phyloP scores from a whole-genome alignment of 129 eudicot species.

The Flaveria robusta region DNA sequence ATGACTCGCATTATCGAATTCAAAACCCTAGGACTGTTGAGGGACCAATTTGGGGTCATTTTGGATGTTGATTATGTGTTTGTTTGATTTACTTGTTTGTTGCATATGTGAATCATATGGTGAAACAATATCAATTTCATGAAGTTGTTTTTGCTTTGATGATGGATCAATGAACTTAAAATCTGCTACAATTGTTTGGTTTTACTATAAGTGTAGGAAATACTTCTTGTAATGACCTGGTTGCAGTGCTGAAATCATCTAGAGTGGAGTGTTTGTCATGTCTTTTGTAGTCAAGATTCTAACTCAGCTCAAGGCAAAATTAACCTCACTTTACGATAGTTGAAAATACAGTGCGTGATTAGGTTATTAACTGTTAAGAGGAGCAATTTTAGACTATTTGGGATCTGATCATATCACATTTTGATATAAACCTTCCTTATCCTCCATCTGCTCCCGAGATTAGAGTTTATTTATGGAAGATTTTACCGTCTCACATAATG shows the following conservation, averaged over 20 bases:
- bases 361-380: background rate
- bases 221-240: too few relatives aligned
- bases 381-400: background rate
- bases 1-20: constrained; percentile 22
- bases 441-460: background rate
- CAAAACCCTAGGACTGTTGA: constrained; percentile 32
- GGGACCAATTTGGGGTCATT: constrained; percentile 16
- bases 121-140: constrained; percentile 10
- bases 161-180: constrained; percentile 19
- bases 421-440: background rate
- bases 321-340: background rate
- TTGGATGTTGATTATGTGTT: constrained; percentile 7
- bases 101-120: constrained; percentile 17
- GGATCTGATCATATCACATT: constrained; percentile 12
- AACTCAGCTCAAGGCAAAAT: background rate
- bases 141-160: constrained; percentile 13
- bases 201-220: too few relatives aligned
- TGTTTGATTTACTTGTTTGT: constrained; percentile 16
- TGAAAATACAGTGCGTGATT: background rate
- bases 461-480: background rate
- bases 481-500: background rate
- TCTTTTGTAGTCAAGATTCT: too few relatives aligned
- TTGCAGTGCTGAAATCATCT: too few relatives aligned
- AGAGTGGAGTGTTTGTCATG: background rate
- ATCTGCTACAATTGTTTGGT: too few relatives aligned